Conservation (phyloP, 73 alveolate species). For the Blepharisma japonicum region DNA sequence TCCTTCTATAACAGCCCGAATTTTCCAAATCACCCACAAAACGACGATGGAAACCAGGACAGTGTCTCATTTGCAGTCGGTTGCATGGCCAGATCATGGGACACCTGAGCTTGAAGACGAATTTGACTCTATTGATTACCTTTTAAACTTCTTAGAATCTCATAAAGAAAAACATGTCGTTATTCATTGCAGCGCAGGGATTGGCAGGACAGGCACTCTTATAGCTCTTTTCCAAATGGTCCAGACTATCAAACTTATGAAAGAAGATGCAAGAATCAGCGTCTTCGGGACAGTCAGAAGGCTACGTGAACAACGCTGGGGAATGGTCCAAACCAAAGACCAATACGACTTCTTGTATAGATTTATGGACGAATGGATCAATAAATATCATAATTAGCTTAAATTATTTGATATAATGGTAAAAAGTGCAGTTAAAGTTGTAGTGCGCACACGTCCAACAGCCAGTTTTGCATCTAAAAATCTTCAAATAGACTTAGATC, state of each 20-base stretch:
- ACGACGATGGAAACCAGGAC: conserved; percentile 41
- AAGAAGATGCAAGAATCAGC: conserved; percentile 46
- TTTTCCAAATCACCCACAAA: conserved; percentile 41
- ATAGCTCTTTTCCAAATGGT: conserved; percentile 47
- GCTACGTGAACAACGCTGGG: conserved; percentile 79
- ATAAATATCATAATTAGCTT: neutral
- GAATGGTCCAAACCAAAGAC: conserved; percentile 66
- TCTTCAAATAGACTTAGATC: conserved; percentile 70
- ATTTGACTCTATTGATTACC: conserved; percentile 53
- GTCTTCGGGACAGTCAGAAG: conserved; percentile 81
- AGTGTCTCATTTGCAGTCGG: conserved; percentile 62
- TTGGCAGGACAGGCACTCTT: conserved; percentile 90
- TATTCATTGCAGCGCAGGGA: conserved; percentile 90
- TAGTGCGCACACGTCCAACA: conserved; percentile 95
- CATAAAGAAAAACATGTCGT: conserved; percentile 48
- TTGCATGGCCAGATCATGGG: conserved; percentile 89
- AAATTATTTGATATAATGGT: conserved; percentile 39
- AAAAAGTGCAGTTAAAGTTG: conserved; percentile 88
- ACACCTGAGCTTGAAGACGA: conserved; percentile 66
- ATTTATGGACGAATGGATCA: conserved; percentile 49
- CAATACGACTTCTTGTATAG: conserved; percentile 75
- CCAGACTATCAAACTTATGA: neutral
- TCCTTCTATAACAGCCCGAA: conserved; percentile 54
- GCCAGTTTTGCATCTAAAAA: conserved; percentile 92
- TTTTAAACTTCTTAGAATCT: conserved; percentile 45